Evolutionary conservation across 306 rosid genomes (phyloP).

Genomic region (Lupinus albus): DNA sequence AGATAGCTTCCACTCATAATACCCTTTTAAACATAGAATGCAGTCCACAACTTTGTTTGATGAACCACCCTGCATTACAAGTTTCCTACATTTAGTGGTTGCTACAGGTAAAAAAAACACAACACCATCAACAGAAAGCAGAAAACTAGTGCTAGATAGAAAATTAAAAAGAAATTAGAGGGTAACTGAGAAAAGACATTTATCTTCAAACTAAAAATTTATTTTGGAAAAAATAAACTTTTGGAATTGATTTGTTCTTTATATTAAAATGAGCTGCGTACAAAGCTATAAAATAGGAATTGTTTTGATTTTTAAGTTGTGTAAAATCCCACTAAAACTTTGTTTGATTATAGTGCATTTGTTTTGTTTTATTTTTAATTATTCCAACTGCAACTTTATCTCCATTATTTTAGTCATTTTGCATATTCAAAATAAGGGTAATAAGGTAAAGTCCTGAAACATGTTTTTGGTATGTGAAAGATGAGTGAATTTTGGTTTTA

Average conservation of each 20-base stretch:
- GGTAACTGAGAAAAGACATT: not conserved
- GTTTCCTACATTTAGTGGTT: conserved; percentile 27
- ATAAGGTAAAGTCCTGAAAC: too few relatives aligned
- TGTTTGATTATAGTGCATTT: not conserved
- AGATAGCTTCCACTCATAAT: conserved; percentile 83
- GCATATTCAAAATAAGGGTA: not conserved
- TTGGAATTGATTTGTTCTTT: not conserved
- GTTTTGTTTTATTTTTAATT: too few relatives aligned
- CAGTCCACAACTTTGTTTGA: conserved; percentile 93
- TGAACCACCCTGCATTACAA: conserved; percentile 79
- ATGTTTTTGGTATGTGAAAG: too few relatives aligned
- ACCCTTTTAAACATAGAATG: conserved; percentile 94
- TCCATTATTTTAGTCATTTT: not conserved
- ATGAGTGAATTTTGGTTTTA: too few relatives aligned
- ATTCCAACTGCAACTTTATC: not conserved
- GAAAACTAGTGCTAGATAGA: not conserved
- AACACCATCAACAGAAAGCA: not conserved
- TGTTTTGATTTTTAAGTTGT: not conserved
- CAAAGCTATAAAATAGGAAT: not conserved
- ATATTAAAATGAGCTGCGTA: not conserved
- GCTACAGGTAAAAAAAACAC: not conserved
- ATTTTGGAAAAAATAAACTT: not conserved
- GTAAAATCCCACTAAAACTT: not conserved
- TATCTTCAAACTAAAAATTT: conserved; percentile 15
- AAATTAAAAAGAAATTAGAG: not conserved